These are phyloP conservation scores for Prunus padus DNA, from an alignment of 306 rosid genomes.

Conservation along the genomic window DNA sequence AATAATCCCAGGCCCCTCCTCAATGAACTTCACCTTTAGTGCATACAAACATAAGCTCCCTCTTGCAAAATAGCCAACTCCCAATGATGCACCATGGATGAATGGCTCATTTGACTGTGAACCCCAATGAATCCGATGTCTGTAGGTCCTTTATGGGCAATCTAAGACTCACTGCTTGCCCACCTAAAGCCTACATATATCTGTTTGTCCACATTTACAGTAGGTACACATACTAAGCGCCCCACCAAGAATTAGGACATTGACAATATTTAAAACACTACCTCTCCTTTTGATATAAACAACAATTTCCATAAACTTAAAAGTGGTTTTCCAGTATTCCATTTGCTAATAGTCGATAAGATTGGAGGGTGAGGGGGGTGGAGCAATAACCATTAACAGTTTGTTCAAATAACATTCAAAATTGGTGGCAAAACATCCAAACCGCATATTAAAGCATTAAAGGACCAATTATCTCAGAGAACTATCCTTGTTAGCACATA, in stretches of 20 bases:
- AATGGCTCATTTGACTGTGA: no score
- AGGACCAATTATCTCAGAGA: not conserved
- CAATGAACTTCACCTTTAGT: not conserved
- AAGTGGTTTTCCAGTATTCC: not conserved
- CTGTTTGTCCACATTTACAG: conserved; percentile 76
- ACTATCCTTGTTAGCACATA: not conserved
- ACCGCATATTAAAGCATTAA: not conserved
- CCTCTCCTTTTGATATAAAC: not conserved
- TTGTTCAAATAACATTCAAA: not conserved
- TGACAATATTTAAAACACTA: conserved; percentile 1
- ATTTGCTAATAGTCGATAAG: no score
- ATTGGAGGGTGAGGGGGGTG: no score
- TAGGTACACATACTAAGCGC: conserved; percentile 61
- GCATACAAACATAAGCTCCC: not conserved
- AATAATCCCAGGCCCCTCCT: not conserved
- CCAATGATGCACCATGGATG: not conserved
- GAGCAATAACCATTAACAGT: not conserved
- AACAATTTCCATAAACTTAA: not conserved
- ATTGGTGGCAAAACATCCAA: not conserved
- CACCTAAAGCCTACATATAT: conserved; percentile 66
- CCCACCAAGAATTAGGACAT: conserved; percentile 94
- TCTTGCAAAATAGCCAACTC: not conserved
- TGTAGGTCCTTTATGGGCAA: conserved; percentile 62
- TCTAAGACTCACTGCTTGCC: conserved; percentile 43
- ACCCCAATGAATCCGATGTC: conserved; percentile 19